Conservation (phyloP, 331 rosid genomes). For the Stylosanthes scabra region DNA sequence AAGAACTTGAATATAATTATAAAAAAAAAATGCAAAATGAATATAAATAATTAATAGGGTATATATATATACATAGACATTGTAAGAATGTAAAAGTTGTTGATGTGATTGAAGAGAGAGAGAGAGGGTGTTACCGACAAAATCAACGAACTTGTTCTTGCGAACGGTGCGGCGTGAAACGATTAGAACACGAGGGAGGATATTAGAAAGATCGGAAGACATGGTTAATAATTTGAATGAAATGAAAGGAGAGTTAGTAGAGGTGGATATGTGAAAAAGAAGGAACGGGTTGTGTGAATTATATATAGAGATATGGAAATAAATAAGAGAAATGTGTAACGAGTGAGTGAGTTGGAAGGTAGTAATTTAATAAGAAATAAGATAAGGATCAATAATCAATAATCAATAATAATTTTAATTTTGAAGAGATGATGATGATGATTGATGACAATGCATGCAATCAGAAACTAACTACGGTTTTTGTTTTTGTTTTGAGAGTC, state of each 20-base stretch:
- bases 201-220: conserved; percentile 75
- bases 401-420: not conserved
- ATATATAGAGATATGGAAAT: no score
- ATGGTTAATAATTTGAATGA: conserved; percentile 5
- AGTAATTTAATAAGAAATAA: not conserved
- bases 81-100: not conserved
- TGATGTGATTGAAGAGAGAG: not conserved
- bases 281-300: no score
- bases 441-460: not conserved
- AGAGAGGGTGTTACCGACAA: conserved; percentile 64
- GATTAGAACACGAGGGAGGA: conserved; percentile 91
- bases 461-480: not conserved
- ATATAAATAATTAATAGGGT: no score
- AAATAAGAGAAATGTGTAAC: no score
- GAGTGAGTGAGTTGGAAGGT: not conserved
- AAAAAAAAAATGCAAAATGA: no score
- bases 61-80: no score
- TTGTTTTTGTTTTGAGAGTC: not conserved
- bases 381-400: not conserved
- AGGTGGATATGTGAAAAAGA: no score
- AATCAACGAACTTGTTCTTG: conserved; percentile 96
- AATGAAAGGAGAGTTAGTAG: no score
- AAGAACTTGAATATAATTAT: no score
- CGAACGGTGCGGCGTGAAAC: conserved; percentile 93
- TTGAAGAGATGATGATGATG: no score